phyloP scores from a whole-genome alignment of 441 rosid species.

The Pelargonium myrrhifolium region DNA sequence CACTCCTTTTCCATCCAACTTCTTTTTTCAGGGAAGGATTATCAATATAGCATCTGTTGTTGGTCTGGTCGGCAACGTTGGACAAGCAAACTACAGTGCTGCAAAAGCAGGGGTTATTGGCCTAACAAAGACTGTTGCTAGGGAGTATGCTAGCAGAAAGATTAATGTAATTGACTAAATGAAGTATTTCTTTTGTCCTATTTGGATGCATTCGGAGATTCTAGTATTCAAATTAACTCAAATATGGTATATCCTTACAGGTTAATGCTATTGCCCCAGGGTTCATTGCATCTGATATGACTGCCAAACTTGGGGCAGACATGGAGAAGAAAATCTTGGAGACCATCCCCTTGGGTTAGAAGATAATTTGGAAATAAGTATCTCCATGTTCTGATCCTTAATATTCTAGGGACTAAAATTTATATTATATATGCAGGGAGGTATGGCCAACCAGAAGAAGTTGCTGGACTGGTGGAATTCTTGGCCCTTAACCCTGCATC shows the following conservation, averaged over 20 bases:
- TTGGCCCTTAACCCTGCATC: conserved; percentile 84
- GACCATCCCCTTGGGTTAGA: conserved; percentile 71
- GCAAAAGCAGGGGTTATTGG: conserved; percentile 97
- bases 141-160: conserved; percentile 77
- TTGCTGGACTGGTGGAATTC: conserved; percentile 94
- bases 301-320: conserved; percentile 80
- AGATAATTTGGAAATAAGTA: not conserved
- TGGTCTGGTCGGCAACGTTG: conserved; percentile 78
- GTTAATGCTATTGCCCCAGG: conserved; percentile 91
- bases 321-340: conserved; percentile 74
- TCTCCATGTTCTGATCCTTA: no score
- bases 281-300: conserved; percentile 90
- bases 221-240: not conserved
- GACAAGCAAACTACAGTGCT: conserved; percentile 95
- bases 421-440: conserved; percentile 46
- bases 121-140: conserved; percentile 69
- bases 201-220: not conserved
- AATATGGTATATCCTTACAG: conserved; percentile 26
- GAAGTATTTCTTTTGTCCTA: not conserved
- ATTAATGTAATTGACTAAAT: conserved; percentile 45
- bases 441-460: conserved; percentile 91
- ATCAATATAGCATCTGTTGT: conserved; percentile 78
- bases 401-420: not conserved
- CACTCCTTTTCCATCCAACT: not conserved
- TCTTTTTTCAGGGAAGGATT: conserved; percentile 60